Evolutionary conservation across 164 flowering plant species (phyloP), one percentile per base, ranked within the genome.

Genomic region (Vitis rotundifolia): DNA sequence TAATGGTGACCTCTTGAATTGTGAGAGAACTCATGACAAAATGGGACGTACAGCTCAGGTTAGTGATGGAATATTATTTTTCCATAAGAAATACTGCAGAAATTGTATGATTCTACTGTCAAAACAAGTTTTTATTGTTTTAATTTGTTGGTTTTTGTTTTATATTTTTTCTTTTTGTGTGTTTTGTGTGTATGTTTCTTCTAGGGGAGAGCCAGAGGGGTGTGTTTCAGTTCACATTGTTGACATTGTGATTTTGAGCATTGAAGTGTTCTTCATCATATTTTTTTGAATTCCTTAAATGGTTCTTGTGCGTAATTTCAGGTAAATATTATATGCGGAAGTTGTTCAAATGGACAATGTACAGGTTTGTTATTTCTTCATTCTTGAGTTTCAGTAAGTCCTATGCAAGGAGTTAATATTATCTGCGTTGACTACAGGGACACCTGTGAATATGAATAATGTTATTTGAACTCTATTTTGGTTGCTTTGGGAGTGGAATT

Each of bases 11-110:
- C 75, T 94, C 75, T n/a, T 26, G 18, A 82, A 79, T 68, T 94
- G 97, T 84, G 99, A 92, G 80, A 49, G n/a, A 59, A 92, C 80
- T 79, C 84, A 75, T 82, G 97, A 92, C 81, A 85, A 90, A 82
- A 68, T 84, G 91, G 99, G 99, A 11, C 92, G 97, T 15, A 87
- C 95, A 50, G 91, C 99, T 68, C 91, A 89, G 97, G 99, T 92
- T 75, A 55, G 82, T 67, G 59, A 51, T 54, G 1, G 52, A 28
- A 65, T 28, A 28, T 49, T 64, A 3, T 16, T 48, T 59, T 50
- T 47, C 65, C 13, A 6, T 37, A 1, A 37, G 44, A 37, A 37
- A 37, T 37, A 37, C 44, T 37, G 44, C 44, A 3, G 44, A 0
- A 37, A 37, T 37, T 37, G 44, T 37, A 37, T 37, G 44, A 37